A percentile compares a stretch with the other conserved stretches of the same genome.
Conservation (phyloP, 75 land plant genomes). For the Pinus albicaulis region DNA sequence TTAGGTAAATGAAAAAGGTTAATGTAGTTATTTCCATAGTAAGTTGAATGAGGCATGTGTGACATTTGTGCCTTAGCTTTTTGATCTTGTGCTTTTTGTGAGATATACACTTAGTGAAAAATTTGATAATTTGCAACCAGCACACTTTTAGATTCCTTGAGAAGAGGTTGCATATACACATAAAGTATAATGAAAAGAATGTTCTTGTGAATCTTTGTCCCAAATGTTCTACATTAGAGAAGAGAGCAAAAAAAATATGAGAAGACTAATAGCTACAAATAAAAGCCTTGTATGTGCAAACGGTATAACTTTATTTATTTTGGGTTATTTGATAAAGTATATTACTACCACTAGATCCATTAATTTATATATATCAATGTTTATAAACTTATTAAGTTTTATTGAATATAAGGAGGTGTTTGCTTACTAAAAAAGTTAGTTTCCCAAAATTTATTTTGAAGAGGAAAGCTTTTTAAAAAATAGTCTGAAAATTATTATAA, state of each 20-base stretch:
- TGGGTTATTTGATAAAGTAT: background rate
- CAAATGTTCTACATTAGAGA: constrained; percentile 96
- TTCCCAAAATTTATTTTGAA: background rate
- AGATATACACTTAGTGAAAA: too few species aligned
- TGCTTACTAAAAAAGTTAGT: background rate
- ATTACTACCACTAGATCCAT: background rate
- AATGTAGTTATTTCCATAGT: too few species aligned
- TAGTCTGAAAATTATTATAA: background rate
- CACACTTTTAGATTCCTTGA: background rate
- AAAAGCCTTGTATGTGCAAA: constrained; percentile 59
- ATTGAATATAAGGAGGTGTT: background rate
- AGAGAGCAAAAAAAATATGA: constrained; percentile 69
- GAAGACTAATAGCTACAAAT: constrained; percentile 46
- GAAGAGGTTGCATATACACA: background rate
- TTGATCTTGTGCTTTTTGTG: too few species aligned
- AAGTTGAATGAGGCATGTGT: too few species aligned
- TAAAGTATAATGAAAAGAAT: background rate
- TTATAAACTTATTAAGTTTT: background rate
- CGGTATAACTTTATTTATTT: background rate
- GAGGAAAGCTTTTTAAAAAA: background rate
- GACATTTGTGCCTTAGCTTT: too few species aligned
- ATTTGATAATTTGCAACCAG: background rate
- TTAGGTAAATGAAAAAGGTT: too few species aligned
- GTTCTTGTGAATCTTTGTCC: constrained; percentile 75
- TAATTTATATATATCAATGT: background rate